phyloP scores from a whole-genome alignment of 441 rosid species.

The Brassica hybrid region DNA sequence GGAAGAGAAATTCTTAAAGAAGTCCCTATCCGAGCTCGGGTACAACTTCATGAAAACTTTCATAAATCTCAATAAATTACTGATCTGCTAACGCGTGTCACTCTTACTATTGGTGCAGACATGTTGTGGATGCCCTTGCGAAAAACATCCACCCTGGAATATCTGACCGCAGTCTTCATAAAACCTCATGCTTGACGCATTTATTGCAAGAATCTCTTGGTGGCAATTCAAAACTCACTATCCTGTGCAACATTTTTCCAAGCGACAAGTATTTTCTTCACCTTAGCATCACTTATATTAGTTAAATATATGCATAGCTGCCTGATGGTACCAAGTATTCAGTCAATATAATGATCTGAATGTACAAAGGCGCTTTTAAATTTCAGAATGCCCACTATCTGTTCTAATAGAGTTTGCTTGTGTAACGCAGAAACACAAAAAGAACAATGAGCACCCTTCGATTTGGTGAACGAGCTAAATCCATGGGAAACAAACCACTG shows the following conservation, averaged over 20 bases:
- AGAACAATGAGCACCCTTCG: slow-evolving; percentile 82
- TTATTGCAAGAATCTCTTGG: slow-evolving; percentile 84
- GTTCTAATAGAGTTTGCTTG: too few species aligned
- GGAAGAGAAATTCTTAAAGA: slow-evolving; percentile 82
- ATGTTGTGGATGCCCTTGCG: slow-evolving; percentile 65
- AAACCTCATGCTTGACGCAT: slow-evolving; percentile 74
- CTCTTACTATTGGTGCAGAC: slow-evolving; percentile 53
- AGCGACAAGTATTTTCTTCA: slow-evolving; percentile 60
- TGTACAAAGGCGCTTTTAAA: background rate
- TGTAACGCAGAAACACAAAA: slow-evolving; percentile 50
- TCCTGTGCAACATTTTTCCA: slow-evolving; percentile 75
- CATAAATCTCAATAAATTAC: background rate
- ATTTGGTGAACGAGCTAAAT: slow-evolving; percentile 77
- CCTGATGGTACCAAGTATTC: slow-evolving; percentile 20
- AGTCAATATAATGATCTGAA: slow-evolving; percentile 13
- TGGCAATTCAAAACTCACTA: slow-evolving; percentile 90
- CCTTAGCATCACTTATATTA: slow-evolving; percentile 9
- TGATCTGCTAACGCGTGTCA: slow-evolving; percentile 17
- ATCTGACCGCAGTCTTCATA: slow-evolving; percentile 52
- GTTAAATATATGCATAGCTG: slow-evolving; percentile 22
- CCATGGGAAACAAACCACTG: slow-evolving; percentile 71
- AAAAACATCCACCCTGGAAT: slow-evolving; percentile 52
- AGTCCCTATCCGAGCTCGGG: slow-evolving; percentile 93
- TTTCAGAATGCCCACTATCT: background rate
- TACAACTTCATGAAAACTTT: slow-evolving; percentile 39